Percentiles rank a stretch among this genome's conserved stretches.
Evolutionary conservation across 768 basidiomycete species (phyloP).

Genomic region (Kwoniella shandongensis): DNA sequence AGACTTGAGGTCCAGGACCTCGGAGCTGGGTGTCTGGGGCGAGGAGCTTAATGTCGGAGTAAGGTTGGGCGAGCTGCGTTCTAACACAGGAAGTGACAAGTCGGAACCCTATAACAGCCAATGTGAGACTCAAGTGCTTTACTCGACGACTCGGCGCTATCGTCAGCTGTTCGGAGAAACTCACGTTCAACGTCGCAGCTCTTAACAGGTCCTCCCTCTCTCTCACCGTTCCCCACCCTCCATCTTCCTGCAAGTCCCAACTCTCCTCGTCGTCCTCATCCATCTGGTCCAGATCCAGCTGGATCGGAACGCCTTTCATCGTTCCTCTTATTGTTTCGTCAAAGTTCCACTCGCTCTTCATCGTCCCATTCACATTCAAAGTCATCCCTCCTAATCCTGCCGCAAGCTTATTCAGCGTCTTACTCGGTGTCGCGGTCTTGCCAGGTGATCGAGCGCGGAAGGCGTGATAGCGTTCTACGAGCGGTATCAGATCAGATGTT

Average conservation of each 20-base stretch:
- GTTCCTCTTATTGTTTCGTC: conserved; percentile 55
- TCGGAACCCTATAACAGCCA: conserved; percentile 54
- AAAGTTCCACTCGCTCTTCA: conserved; percentile 94
- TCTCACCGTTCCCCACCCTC: conserved; percentile 16
- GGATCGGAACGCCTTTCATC: conserved; percentile 38
- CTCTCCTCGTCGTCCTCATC: conserved; percentile 35
- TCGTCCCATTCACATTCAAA: conserved; percentile 56
- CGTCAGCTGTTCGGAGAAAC: not conserved
- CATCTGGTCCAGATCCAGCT: conserved; percentile 37
- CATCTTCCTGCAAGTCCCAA: conserved; percentile 55
- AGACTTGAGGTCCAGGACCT: conserved; percentile 56
- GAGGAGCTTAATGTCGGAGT: conserved; percentile 45
- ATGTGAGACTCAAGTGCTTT: not conserved
- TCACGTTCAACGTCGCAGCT: conserved; percentile 17
- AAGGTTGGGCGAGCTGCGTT: conserved; percentile 51
- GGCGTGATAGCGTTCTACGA: conserved; percentile 84
- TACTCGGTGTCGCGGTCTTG: conserved; percentile 53
- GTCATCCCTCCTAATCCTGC: conserved; percentile 27
- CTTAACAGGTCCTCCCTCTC: conserved; percentile 38
- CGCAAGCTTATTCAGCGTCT: conserved; percentile 53
- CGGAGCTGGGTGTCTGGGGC: conserved; percentile 67
- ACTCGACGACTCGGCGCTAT: not conserved
- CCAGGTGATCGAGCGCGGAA: conserved; percentile 66
- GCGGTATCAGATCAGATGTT: conserved; percentile 77
- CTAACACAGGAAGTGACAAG: conserved; percentile 56